Evolutionary conservation across 169 alveolate genomes (phyloP).

Genomic region (Cytauxzoon felis): DNA sequence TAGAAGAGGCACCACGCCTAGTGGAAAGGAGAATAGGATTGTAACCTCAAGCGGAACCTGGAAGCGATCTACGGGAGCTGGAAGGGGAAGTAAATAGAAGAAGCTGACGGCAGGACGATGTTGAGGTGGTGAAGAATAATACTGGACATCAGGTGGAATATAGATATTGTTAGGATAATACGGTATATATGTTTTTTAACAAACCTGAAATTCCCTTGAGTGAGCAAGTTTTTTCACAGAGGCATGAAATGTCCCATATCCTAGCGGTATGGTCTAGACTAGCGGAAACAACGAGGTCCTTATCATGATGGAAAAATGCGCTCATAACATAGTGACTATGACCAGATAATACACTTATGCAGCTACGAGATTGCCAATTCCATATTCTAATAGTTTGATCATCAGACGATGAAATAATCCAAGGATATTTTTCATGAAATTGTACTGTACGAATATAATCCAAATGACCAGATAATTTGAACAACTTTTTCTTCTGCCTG

Average conservation of each 20-base stretch:
- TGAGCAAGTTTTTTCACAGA: conserved; percentile 87
- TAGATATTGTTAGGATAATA: conserved; percentile 25
- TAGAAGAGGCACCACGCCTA: too few relatives aligned
- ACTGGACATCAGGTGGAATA: too few relatives aligned
- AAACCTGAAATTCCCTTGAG: conserved; percentile 7
- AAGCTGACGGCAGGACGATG: too few relatives aligned
- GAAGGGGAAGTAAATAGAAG: too few relatives aligned
- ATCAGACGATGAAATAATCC: conserved; percentile 93
- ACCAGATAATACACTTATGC: conserved; percentile 87
- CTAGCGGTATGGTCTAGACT: conserved; percentile 92
- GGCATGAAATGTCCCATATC: conserved; percentile 91
- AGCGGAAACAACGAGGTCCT: conserved; percentile 88
- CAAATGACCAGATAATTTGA: conserved; percentile 89
- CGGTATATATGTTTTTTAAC: neutral
- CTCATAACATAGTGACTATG: conserved; percentile 97
- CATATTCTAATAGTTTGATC: conserved; percentile 95
- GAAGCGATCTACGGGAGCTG: too few relatives aligned
- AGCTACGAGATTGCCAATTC: conserved; percentile 94
- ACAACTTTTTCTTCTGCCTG: conserved; percentile 87
- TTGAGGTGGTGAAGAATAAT: too few relatives aligned
- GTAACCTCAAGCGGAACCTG: too few relatives aligned
- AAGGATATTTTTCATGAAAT: conserved; percentile 93
- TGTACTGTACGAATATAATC: conserved; percentile 94
- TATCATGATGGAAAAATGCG: conserved; percentile 90
- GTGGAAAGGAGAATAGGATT: too few relatives aligned